A percentile compares a stretch with the other conserved stretches of the same genome.
Conservation (phyloP, 202 grass and related monocot species). For the Carex sylvatica region DNA sequence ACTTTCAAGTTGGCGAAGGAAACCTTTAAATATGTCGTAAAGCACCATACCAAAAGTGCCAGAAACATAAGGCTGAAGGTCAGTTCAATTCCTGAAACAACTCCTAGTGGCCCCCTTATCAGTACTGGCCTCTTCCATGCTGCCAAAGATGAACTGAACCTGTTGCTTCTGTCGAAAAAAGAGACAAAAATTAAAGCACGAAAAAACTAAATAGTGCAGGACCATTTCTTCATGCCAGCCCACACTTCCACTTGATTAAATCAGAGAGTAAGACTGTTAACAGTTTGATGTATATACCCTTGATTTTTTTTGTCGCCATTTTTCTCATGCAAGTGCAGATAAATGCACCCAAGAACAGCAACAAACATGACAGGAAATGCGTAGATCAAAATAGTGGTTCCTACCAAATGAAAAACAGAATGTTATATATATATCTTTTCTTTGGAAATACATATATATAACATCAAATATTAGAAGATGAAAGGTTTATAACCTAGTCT, state of each 20-base stretch:
- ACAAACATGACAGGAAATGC: constrained; percentile 39
- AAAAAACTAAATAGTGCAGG: background rate
- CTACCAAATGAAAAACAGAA: constrained; percentile 31
- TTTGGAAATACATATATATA: background rate
- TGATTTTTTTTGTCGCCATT: background rate
- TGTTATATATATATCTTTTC: too few relatives aligned
- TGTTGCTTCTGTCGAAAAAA: constrained; percentile 1
- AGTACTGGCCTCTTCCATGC: constrained; percentile 47
- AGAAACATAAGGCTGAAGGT: constrained; percentile 47
- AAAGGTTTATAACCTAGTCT: constrained; percentile 36
- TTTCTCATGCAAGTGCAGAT: constrained; percentile 37
- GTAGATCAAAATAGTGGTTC: constrained; percentile 34
- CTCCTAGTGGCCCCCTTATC: constrained; percentile 47
- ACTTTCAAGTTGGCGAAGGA: constrained; percentile 27
- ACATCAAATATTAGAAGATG: background rate
- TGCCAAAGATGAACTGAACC: background rate
- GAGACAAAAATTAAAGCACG: background rate
- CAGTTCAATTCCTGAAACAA: constrained; percentile 44
- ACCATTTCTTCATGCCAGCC: background rate
- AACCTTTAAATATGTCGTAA: constrained; percentile 24
- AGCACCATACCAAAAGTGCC: constrained; percentile 49
- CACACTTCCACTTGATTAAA: background rate
- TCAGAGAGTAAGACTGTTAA: background rate
- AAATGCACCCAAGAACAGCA: constrained; percentile 40
- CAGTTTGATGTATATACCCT: background rate